phyloP scores from a whole-genome alignment of 78 protist genomes.

The Andalucia godoyi region DNA sequence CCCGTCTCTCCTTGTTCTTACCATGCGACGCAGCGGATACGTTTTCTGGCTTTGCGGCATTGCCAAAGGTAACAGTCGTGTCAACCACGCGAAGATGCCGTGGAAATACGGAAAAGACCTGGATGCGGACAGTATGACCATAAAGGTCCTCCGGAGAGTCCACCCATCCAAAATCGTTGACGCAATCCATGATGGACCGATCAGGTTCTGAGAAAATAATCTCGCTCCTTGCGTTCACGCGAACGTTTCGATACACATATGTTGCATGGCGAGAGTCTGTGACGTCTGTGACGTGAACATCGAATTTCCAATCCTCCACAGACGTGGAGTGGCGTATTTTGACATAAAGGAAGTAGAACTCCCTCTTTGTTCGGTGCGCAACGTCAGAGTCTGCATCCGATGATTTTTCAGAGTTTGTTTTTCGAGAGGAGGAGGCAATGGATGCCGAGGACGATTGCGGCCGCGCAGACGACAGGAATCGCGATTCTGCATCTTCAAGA shows the following conservation, averaged over 20 bases:
- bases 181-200: neutral
- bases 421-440: too few species aligned
- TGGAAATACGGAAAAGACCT: neutral
- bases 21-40: too few species aligned
- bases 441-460: too few species aligned
- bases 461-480: too few species aligned
- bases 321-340: neutral
- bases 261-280: neutral
- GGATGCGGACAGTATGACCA: neutral
- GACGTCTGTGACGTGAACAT: neutral
- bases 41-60: too few species aligned
- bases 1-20: too few species aligned
- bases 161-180: neutral
- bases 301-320: neutral
- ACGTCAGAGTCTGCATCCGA: too few species aligned
- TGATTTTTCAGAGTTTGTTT: too few species aligned
- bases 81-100: too few species aligned
- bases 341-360: neutral
- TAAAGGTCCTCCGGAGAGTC: neutral
- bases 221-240: neutral
- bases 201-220: neutral
- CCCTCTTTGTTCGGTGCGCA: too few species aligned
- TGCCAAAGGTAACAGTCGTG: too few species aligned
- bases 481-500: too few species aligned
- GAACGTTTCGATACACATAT: neutral